Conservation (phyloP, 345 rosid genomes). For the Gossypium anomalum region DNA sequence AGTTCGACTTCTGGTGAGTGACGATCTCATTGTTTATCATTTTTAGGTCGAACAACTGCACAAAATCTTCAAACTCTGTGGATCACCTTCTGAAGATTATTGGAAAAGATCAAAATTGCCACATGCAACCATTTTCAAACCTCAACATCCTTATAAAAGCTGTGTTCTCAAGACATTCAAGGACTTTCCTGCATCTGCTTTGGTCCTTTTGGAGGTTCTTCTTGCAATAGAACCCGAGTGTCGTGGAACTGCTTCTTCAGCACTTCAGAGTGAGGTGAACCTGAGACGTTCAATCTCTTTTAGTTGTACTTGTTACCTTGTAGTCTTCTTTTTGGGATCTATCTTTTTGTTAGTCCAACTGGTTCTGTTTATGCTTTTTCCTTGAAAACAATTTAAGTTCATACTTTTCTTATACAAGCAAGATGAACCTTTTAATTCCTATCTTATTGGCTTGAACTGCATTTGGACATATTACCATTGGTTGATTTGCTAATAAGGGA, state of each 20-base stretch:
- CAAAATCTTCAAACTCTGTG: slow-evolving; percentile 69
- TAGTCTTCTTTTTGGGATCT: neutral
- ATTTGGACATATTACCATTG: neutral
- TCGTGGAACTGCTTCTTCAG: slow-evolving; percentile 50
- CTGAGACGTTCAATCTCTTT: neutral
- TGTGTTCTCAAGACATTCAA: slow-evolving; percentile 49
- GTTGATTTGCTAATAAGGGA: neutral
- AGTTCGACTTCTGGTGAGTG: neutral
- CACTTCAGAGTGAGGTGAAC: slow-evolving; percentile 55
- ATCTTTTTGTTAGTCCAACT: neutral
- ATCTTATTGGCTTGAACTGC: neutral
- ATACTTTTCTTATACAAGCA: neutral
- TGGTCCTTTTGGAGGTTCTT: slow-evolving; percentile 46
- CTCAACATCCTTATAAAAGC: slow-evolving; percentile 60
- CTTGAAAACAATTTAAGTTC: neutral
- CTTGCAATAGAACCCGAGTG: slow-evolving; percentile 50
- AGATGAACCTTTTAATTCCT: neutral
- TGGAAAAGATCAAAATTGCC: slow-evolving; percentile 61
- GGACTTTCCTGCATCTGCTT: slow-evolving; percentile 52
- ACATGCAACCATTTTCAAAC: slow-evolving; percentile 59
- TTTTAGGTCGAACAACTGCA: slow-evolving; percentile 56
- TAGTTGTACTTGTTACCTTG: neutral
- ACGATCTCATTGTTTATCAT: neutral
- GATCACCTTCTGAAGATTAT: slow-evolving; percentile 69
- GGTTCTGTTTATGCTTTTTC: neutral